These are phyloP conservation scores for Scleroderma citrinum DNA, from an alignment of 768 basidiomycete species.

Conservation along the genomic window DNA sequence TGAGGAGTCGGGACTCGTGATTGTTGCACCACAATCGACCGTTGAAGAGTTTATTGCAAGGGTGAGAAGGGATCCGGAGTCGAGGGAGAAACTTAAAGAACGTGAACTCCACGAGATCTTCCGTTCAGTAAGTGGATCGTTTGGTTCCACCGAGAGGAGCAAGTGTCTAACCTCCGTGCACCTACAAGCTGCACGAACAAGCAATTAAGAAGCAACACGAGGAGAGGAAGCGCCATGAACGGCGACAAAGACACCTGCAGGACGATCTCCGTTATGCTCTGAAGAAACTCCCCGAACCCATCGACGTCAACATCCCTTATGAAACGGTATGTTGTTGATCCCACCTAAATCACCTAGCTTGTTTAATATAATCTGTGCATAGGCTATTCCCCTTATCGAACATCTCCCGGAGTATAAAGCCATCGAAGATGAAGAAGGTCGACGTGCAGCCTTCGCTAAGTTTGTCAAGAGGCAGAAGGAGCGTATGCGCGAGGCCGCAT, in stretches of 20 bases:
- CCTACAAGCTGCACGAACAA: slow-evolving; percentile 58
- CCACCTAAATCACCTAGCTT: background rate
- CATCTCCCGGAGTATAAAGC: slow-evolving; percentile 83
- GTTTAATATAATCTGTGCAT: background rate
- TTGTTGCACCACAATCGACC: slow-evolving; percentile 50
- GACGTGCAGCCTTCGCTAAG: slow-evolving; percentile 79
- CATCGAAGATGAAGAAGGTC: slow-evolving; percentile 80
- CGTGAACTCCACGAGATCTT: slow-evolving; percentile 57
- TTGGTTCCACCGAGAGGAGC: background rate
- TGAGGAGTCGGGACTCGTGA: slow-evolving; percentile 31
- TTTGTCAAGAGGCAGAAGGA: slow-evolving; percentile 92
- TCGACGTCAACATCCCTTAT: slow-evolving; percentile 70
- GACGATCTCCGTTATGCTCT: slow-evolving; percentile 96
- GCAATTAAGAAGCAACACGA: slow-evolving; percentile 74
- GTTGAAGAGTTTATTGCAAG: slow-evolving; percentile 57
- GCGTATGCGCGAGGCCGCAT: slow-evolving; percentile 66
- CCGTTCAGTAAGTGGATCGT: slow-evolving; percentile 45
- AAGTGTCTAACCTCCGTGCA: background rate
- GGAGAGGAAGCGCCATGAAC: slow-evolving; percentile 81
- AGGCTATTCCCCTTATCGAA: slow-evolving; percentile 74
- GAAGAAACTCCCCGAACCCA: slow-evolving; percentile 78
- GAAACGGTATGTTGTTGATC: slow-evolving; percentile 59
- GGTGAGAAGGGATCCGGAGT: slow-evolving; percentile 52
- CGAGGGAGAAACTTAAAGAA: slow-evolving; percentile 39
- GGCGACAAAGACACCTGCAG: slow-evolving; percentile 79